phyloP scores from a whole-genome alignment of 2,329 filamentous ascomycete species.

The Sporothrix phasma region DNA sequence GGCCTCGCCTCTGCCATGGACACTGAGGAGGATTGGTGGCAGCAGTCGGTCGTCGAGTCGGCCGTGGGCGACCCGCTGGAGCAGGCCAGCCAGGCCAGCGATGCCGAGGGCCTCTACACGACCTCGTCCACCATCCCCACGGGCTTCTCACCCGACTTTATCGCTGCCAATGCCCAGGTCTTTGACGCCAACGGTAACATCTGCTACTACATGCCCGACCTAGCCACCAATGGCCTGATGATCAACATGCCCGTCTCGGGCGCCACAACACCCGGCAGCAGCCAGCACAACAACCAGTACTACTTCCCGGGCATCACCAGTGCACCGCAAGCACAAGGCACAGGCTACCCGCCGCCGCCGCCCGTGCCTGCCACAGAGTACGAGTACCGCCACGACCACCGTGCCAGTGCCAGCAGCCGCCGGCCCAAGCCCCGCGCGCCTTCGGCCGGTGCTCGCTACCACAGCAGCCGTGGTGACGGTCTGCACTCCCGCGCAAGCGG shows the following conservation, averaged over 20 bases:
- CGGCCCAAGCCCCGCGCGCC: constrained; percentile 43
- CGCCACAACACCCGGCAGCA: constrained; percentile 19
- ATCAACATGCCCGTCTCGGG: constrained; percentile 43
- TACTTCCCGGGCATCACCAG: constrained; percentile 14
- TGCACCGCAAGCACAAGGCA: neutral
- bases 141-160: neutral
- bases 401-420: constrained; percentile 18
- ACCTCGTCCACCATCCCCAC: constrained; percentile 2
- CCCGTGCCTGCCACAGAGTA: neutral
- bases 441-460: constrained; percentile 43
- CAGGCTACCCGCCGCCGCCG: neutral
- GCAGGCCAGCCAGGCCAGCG: neutral
- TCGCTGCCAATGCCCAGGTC: constrained; percentile 2
- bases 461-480: constrained; percentile 25
- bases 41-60: constrained; percentile 13
- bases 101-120: neutral
- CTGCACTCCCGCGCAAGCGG: constrained; percentile 34
- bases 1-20: constrained; percentile 8
- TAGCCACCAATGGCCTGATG: constrained; percentile 35
- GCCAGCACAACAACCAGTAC: constrained; percentile 16
- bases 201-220: constrained; percentile 18
- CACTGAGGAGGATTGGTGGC: constrained; percentile 18
- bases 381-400: constrained; percentile 17
- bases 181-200: constrained; percentile 11
- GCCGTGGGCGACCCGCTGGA: constrained; percentile 10